These are phyloP conservation scores for Hydnomerulius pinastri DNA, from an alignment of 768 basidiomycete genomes.

Conservation along the genomic window DNA sequence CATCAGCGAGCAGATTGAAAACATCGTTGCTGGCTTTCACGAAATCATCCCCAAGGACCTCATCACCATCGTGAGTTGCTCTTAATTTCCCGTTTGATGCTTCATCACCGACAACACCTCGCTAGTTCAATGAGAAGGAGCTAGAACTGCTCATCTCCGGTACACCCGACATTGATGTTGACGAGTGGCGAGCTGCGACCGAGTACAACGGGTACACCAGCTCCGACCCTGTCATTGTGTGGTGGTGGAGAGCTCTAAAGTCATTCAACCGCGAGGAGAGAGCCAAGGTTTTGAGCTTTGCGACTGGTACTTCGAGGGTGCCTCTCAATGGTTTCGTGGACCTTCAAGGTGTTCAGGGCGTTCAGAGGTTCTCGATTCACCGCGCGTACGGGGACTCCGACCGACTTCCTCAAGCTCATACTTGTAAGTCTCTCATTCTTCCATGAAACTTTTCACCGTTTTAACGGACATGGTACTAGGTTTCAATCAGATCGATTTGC, in stretches of 20 bases:
- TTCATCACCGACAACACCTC: conserved; percentile 9
- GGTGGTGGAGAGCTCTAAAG: conserved; percentile 99
- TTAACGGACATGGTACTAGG: conserved; percentile 45
- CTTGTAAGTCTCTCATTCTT: conserved; percentile 56
- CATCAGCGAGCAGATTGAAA: conserved; percentile 94
- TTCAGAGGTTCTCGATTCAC: conserved; percentile 95
- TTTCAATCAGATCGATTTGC: conserved; percentile 94
- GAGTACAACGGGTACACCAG: conserved; percentile 88
- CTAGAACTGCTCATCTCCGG: conserved; percentile 93
- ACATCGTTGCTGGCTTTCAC: conserved; percentile 88
- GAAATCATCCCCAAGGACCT: conserved; percentile 98
- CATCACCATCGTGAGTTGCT: conserved; percentile 76
- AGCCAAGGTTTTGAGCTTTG: conserved; percentile 96
- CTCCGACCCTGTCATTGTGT: conserved; percentile 93
- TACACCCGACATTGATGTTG: conserved; percentile 97
- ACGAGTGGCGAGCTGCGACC: conserved; percentile 93
- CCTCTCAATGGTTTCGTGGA: conserved; percentile 94
- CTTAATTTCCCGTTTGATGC: conserved; percentile 1
- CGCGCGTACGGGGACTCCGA: conserved; percentile 87
- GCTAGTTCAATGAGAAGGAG: conserved; percentile 91
- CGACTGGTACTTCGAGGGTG: conserved; percentile 89
- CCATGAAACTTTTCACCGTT: conserved; percentile 2
- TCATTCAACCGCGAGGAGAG: conserved; percentile 97
- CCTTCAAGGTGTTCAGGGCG: conserved; percentile 92
- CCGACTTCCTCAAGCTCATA: conserved; percentile 87